Evolutionary conservation across 2,329 filamentous ascomycete species (phyloP).

Genomic region (Colletotrichum australisinense): DNA sequence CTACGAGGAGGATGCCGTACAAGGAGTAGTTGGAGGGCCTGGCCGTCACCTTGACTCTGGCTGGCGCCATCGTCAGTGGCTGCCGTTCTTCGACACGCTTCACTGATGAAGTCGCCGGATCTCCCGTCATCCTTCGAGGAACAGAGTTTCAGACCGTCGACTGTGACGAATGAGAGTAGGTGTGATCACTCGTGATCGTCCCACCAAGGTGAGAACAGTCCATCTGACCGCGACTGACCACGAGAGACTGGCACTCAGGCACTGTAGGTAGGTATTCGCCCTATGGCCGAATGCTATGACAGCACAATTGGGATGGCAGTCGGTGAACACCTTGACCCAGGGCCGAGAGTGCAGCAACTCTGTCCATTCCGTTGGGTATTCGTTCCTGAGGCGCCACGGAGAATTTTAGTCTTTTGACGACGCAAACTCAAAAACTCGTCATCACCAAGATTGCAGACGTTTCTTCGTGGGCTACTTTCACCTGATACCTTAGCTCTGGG

Average conservation of each 20-base stretch:
- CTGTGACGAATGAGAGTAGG: constrained; percentile 8
- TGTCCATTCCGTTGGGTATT: constrained; percentile 8
- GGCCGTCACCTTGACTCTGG: background rate
- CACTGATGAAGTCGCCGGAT: background rate
- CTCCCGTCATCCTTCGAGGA: background rate
- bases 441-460: constrained; percentile 10
- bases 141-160: constrained; percentile 20
- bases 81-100: constrained; percentile 6
- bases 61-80: constrained; percentile 15
- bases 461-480: background rate
- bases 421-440: constrained; percentile 27
- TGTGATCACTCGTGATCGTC: constrained; percentile 1
- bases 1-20: background rate
- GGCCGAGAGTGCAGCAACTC: constrained; percentile 8
- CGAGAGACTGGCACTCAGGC: background rate
- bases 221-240: constrained; percentile 15
- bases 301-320: constrained; percentile 33
- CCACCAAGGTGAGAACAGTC: constrained; percentile 19
- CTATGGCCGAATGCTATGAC: background rate
- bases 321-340: constrained; percentile 9
- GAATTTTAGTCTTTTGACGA: constrained; percentile 27
- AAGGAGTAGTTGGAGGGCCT: background rate
- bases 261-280: background rate
- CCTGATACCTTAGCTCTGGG: constrained; percentile 29
- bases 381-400: constrained; percentile 10